Evolutionary conservation across 768 basidiomycete genomes (phyloP).

Genomic region (Tricholoma saponaceum): DNA sequence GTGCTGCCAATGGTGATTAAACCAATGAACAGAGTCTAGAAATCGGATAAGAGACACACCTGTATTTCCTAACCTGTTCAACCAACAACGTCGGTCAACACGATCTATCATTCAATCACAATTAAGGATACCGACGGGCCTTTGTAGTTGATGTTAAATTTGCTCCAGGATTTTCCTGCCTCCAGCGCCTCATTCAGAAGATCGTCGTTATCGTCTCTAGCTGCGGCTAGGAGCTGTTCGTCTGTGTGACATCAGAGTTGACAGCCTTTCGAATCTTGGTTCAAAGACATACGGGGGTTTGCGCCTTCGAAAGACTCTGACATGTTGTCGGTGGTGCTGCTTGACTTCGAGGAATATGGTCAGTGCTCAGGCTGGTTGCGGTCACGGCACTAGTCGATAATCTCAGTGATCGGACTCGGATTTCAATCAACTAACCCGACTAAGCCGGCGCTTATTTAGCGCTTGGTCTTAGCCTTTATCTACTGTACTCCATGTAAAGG

Average conservation of each 20-base stretch:
- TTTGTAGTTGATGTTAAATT: slow-evolving; percentile 69
- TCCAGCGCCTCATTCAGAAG: slow-evolving; percentile 58
- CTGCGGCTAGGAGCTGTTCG: slow-evolving; percentile 69
- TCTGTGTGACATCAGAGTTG: slow-evolving; percentile 36
- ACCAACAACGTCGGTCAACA: slow-evolving; percentile 8
- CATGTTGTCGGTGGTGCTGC: not conserved
- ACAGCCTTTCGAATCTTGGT: not conserved
- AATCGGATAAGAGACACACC: slow-evolving; percentile 40
- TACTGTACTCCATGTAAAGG: not conserved
- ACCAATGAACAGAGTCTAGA: not conserved
- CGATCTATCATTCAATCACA: slow-evolving; percentile 2
- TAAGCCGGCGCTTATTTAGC: no score
- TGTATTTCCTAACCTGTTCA: slow-evolving; percentile 69
- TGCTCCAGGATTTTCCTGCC: slow-evolving; percentile 24
- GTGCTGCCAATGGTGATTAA: slow-evolving; percentile 34
- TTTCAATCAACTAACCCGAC: not conserved
- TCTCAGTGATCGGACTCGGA: not conserved
- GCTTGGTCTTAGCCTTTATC: not conserved
- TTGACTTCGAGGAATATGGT: not conserved
- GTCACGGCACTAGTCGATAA: no score
- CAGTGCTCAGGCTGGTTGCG: no score
- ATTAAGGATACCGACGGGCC: slow-evolving; percentile 59
- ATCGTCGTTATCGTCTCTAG: slow-evolving; percentile 70
- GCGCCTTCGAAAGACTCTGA: slow-evolving; percentile 11
- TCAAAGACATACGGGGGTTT: slow-evolving; percentile 25